phyloP scores from a whole-genome alignment of 1,284 basidiomycete species.

The Cryptococcus amylolentus region DNA sequence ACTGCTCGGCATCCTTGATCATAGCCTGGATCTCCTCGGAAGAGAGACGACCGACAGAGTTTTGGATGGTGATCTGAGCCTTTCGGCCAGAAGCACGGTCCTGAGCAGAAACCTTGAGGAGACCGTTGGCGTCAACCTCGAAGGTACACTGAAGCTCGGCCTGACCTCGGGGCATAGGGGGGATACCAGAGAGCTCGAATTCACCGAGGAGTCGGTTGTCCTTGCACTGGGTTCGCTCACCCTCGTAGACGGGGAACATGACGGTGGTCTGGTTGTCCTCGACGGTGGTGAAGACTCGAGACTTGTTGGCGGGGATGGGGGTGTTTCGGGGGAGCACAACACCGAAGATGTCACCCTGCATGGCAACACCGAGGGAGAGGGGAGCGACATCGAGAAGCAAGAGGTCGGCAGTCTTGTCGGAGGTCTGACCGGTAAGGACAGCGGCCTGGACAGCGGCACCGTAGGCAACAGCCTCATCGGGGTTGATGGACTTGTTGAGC shows the following conservation, averaged over 20 bases:
- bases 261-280: constrained; percentile 99
- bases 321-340: constrained; percentile 90
- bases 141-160: constrained; percentile 98
- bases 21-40: constrained; percentile 99
- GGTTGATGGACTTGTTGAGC: constrained; percentile 98
- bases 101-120: constrained; percentile 84
- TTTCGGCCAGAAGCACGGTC: constrained; percentile 96
- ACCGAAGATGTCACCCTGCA: constrained; percentile 98
- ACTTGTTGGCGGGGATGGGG: constrained; percentile 98
- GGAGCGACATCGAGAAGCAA: constrained; percentile 96
- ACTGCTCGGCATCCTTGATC: constrained; percentile 79
- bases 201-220: constrained; percentile 99
- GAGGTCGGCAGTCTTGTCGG: constrained; percentile 95
- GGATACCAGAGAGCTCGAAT: constrained; percentile 97
- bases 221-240: constrained; percentile 98
- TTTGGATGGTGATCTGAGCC: constrained; percentile 87
- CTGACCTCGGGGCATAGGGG: constrained; percentile 96
- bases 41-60: constrained; percentile 96
- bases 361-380: constrained; percentile 95
- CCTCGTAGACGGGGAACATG: constrained; percentile 97
- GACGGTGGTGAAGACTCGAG: constrained; percentile 98
- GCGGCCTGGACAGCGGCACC: constrained; percentile 97
- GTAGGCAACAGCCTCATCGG: constrained; percentile 90
- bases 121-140: constrained; percentile 98
- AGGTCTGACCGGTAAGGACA: constrained; percentile 94